phyloP scores from a whole-genome alignment of 148 eudicot species.

The Dianthus caryophyllus region DNA sequence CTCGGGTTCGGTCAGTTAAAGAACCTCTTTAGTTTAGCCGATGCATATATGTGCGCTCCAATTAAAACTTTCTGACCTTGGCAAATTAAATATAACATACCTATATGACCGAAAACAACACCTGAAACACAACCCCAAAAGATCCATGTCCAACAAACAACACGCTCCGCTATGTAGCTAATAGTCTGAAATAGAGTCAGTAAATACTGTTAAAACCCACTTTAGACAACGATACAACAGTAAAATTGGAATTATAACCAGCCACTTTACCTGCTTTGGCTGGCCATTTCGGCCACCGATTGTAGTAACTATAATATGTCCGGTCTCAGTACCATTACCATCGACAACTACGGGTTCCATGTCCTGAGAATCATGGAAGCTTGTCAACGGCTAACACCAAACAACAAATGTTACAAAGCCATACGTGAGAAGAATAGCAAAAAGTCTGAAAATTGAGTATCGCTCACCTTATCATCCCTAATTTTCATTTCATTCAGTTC shows the following conservation, averaged over 20 bases:
- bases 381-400: conserved; percentile 2
- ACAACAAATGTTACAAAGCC: neutral
- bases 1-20: too few relatives aligned
- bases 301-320: conserved; percentile 76
- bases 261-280: conserved; percentile 62
- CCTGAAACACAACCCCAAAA: too few relatives aligned
- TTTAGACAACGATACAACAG: neutral
- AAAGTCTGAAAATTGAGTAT: neutral
- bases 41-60: too few relatives aligned
- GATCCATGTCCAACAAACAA: conserved; percentile 63
- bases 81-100: too few relatives aligned
- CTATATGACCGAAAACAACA: too few relatives aligned
- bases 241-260: conserved; percentile 2
- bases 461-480: conserved; percentile 63
- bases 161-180: conserved; percentile 66
- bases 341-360: conserved; percentile 63
- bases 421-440: neutral
- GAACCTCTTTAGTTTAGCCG: too few relatives aligned
- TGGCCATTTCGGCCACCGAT: conserved; percentile 77
- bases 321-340: conserved; percentile 81
- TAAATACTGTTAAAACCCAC: neutral
- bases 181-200: conserved; percentile 36
- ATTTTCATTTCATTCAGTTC: too few relatives aligned
- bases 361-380: conserved; percentile 40
- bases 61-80: too few relatives aligned